Conservation (phyloP, 2,329 filamentous ascomycete genomes). For the Neurospora sp. region DNA sequence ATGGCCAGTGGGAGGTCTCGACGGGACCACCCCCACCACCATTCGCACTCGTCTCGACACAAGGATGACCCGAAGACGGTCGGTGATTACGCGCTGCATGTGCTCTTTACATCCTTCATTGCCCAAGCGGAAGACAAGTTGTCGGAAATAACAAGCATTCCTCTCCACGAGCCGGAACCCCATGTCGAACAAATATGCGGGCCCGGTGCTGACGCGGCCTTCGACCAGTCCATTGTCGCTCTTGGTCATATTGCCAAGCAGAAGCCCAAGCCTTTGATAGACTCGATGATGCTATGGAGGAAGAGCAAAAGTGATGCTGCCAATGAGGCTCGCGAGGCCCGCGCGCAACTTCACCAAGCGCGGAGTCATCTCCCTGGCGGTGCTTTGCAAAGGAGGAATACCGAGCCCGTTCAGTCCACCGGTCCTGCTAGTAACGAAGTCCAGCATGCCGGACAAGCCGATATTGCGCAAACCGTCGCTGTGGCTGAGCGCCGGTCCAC, state of each 20-base stretch:
- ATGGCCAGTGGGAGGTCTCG: slow-evolving; percentile 56
- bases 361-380: slow-evolving; percentile 30
- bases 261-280: slow-evolving; percentile 90
- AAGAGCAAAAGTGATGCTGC: slow-evolving; percentile 92
- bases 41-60: slow-evolving; percentile 65
- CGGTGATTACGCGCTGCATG: slow-evolving; percentile 95
- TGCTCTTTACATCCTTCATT: slow-evolving; percentile 95
- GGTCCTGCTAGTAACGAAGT: slow-evolving; percentile 15
- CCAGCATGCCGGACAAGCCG: slow-evolving; percentile 23
- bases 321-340: slow-evolving; percentile 58
- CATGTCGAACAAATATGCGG: slow-evolving; percentile 86
- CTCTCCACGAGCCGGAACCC: slow-evolving; percentile 65
- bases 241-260: slow-evolving; percentile 89
- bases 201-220: slow-evolving; percentile 73
- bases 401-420: slow-evolving; percentile 52
- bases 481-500: slow-evolving; percentile 84
- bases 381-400: slow-evolving; percentile 59
- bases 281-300: slow-evolving; percentile 96
- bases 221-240: slow-evolving; percentile 89
- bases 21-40: slow-evolving; percentile 64
- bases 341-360: slow-evolving; percentile 46
- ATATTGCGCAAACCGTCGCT: slow-evolving; percentile 40
- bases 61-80: slow-evolving; percentile 80
- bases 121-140: slow-evolving; percentile 95
- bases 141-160: slow-evolving; percentile 71